Evolutionary conservation across 768 basidiomycete genomes (phyloP).

Genomic region (Phylloporus sp.): DNA sequence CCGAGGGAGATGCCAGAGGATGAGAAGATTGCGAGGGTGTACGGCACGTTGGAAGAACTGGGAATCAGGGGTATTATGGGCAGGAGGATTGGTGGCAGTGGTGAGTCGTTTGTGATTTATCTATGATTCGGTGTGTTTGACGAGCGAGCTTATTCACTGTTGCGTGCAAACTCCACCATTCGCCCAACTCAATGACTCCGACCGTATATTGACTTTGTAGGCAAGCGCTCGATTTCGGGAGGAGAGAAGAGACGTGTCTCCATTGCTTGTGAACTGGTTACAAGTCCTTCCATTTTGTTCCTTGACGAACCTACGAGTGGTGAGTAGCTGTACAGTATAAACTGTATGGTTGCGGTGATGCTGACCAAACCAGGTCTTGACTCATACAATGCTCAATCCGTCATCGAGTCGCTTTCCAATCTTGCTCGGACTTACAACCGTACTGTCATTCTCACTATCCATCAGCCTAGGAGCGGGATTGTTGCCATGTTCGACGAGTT

Average conservation of each 20-base stretch:
- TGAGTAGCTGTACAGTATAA: slow-evolving; percentile 31
- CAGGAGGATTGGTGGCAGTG: slow-evolving; percentile 82
- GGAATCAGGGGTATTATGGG: slow-evolving; percentile 91
- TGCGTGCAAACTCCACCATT: background rate
- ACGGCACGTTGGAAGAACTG: slow-evolving; percentile 95
- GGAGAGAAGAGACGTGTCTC: slow-evolving; percentile 96
- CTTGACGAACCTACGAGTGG: slow-evolving; percentile 97
- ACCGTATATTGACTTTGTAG: slow-evolving; percentile 32
- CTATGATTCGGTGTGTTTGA: background rate
- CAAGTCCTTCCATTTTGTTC: slow-evolving; percentile 92
- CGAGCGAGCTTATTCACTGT: background rate
- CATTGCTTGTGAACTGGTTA: slow-evolving; percentile 97
- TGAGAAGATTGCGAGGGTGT: slow-evolving; percentile 90
- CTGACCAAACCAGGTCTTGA: slow-evolving; percentile 64
- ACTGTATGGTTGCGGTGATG: background rate
- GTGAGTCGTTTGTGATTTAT: slow-evolving; percentile 38
- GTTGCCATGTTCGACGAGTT: slow-evolving; percentile 94
- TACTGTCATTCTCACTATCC: slow-evolving; percentile 96
- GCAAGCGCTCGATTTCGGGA: slow-evolving; percentile 87
- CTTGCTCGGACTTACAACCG: slow-evolving; percentile 87
- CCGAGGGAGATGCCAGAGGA: slow-evolving; percentile 93
- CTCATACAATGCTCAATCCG: slow-evolving; percentile 92
- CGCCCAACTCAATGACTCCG: background rate
- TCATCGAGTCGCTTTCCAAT: slow-evolving; percentile 81
- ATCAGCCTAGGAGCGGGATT: slow-evolving; percentile 97